Conservation (phyloP, 768 basidiomycete genomes). For the Chlorophyllum brunneum region DNA sequence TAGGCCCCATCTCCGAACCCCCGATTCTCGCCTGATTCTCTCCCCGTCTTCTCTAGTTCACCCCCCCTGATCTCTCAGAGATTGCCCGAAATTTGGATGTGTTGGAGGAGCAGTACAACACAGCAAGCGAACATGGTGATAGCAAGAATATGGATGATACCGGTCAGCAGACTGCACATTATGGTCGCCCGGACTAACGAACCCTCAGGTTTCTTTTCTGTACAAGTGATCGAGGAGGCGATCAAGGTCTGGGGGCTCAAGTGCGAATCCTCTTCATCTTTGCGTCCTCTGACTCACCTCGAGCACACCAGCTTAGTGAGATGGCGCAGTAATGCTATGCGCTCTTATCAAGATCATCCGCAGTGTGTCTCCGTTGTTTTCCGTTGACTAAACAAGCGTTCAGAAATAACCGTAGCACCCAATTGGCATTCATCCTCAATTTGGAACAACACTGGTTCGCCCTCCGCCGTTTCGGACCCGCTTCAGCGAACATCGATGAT, state of each 20-base stretch:
- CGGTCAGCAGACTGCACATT: slow-evolving; percentile 35
- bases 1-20: slow-evolving; percentile 18
- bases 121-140: slow-evolving; percentile 40
- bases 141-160: slow-evolving; percentile 93
- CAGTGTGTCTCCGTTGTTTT: slow-evolving; percentile 47
- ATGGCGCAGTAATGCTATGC: slow-evolving; percentile 85
- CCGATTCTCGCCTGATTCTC: not conserved
- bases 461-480: slow-evolving; percentile 70
- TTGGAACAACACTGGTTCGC: slow-evolving; percentile 89
- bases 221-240: slow-evolving; percentile 85
- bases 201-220: slow-evolving; percentile 78
- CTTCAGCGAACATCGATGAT: slow-evolving; percentile 33
- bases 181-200: not conserved
- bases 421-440: slow-evolving; percentile 87
- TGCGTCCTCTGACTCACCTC: slow-evolving; percentile 3
- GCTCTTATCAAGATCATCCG: slow-evolving; percentile 67
- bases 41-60: slow-evolving; percentile 47
- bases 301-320: slow-evolving; percentile 55
- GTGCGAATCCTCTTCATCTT: slow-evolving; percentile 34
- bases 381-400: not conserved
- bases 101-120: slow-evolving; percentile 53
- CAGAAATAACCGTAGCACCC: slow-evolving; percentile 43
- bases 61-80: slow-evolving; percentile 72
- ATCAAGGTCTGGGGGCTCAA: slow-evolving; percentile 80
- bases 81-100: slow-evolving; percentile 68